Conservation (phyloP, 2,329 filamentous ascomycete genomes). For the Didymosphaeria variabile region DNA sequence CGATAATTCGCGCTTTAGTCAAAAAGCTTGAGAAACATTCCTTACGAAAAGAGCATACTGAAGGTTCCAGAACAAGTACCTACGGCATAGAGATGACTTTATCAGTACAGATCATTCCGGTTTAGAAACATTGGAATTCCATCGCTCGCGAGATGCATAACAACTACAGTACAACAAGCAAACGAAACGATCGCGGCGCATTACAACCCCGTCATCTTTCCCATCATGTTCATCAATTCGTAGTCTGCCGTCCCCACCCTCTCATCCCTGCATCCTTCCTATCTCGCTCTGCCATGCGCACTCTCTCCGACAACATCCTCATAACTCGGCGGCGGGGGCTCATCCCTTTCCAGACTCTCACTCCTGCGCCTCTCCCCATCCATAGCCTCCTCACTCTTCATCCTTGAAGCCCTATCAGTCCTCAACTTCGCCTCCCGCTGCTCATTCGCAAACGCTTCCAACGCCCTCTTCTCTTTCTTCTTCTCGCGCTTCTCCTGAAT, state of each 20-base stretch:
- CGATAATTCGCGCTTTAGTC: neutral
- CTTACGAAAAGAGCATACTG: too few species aligned
- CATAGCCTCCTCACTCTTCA: neutral
- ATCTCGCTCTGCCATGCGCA: neutral
- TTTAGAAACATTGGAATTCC: too few species aligned
- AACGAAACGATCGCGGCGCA: neutral
- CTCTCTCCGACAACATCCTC: slow-evolving; percentile 14
- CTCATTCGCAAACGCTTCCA: slow-evolving; percentile 6
- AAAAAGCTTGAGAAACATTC: neutral
- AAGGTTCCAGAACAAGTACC: too few species aligned
- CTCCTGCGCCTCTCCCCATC: neutral
- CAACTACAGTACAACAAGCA: neutral
- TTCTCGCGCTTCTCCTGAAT: slow-evolving; percentile 16
- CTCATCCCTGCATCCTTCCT: neutral
- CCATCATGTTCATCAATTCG: neutral
- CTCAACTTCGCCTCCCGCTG: slow-evolving; percentile 13
- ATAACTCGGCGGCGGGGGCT: slow-evolving; percentile 15
- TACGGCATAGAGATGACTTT: too few species aligned
- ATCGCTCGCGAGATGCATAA: neutral
- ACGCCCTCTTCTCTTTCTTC: slow-evolving; percentile 13
- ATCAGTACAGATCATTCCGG: too few species aligned
- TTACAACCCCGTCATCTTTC: neutral
- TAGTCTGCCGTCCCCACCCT: neutral
- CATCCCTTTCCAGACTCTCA: slow-evolving; percentile 11
- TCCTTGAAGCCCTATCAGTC: slow-evolving; percentile 5